These are phyloP conservation scores for Kodamaea restingae DNA, from an alignment of 805 yeast genomes.

Conservation along the genomic window DNA sequence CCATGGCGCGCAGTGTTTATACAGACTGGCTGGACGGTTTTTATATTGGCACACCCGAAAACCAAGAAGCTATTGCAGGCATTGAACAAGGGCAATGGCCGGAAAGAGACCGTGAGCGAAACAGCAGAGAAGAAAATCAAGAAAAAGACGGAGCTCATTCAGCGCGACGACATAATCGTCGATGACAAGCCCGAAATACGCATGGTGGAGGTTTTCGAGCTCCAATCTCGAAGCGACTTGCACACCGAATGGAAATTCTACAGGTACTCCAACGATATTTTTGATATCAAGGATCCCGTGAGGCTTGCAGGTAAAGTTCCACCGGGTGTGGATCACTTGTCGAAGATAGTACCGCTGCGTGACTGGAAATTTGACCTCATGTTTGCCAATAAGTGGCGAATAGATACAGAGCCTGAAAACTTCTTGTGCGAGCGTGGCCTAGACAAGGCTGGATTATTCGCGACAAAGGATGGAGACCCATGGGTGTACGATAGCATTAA, in stretches of 20 bases:
- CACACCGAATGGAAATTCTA: constrained; percentile 60
- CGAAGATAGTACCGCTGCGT: constrained; percentile 59
- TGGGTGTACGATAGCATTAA: constrained; percentile 44
- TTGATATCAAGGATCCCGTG: constrained; percentile 45
- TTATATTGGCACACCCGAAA: constrained; percentile 60
- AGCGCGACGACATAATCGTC: constrained; percentile 53
- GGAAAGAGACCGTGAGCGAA: neutral
- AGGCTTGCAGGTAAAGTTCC: constrained; percentile 52
- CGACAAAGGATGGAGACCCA: constrained; percentile 33
- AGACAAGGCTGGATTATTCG: constrained; percentile 17
- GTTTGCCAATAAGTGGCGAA: constrained; percentile 55
- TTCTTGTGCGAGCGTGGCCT: constrained; percentile 51
- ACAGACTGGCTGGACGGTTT: constrained; percentile 50
- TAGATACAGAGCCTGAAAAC: constrained; percentile 48
- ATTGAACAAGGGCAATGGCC: constrained; percentile 1
- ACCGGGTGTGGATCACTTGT: constrained; percentile 53
- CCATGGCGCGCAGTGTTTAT: constrained; percentile 66
- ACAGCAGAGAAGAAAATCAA: constrained; percentile 16
- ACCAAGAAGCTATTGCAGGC: constrained; percentile 26
- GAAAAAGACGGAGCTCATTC: constrained; percentile 30
- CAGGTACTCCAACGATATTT: constrained; percentile 52
- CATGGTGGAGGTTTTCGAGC: constrained; percentile 73
- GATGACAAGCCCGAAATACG: constrained; percentile 63
- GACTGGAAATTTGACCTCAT: constrained; percentile 68
- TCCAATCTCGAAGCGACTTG: constrained; percentile 61